Evolutionary conservation across 2,329 filamentous ascomycete species (phyloP), one percentile per base, ranked within the genome.

Genomic region (Pseudocercospora musae): DNA sequence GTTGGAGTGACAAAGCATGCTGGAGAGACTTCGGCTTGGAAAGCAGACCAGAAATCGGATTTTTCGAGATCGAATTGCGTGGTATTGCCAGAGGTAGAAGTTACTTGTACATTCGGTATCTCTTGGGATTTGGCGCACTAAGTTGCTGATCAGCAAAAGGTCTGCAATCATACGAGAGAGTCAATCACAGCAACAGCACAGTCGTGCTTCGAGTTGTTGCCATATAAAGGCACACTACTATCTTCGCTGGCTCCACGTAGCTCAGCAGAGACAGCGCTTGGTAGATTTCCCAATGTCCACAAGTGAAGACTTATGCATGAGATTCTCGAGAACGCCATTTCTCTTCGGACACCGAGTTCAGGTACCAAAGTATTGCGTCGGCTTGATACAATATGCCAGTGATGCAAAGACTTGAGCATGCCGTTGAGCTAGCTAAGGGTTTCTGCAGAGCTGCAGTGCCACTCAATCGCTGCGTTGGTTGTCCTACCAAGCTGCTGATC

Each of bases 1-100:
- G 42, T 33, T 4, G 66, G 66, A 20, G 46, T 31, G n/a, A 69
- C 48, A 54, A 66, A 65, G 54, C 67, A 69, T 15, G 58, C 52
- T 2, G 67, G 67, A 23, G 25, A 29, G 29, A 62, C 59, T 10
- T 59, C 46, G 21, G 52, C 21, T 31, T 69, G 63, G 23, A 64
- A 63, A 5, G 49, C 33, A 10, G 61, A 58, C 63, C 64, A 69
- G 58, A 63, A 69, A 55, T 48, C 49, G 11, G 55, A 27, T 37
- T 62, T 31, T 15, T 33, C 18, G 55, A 37, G 10, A 40, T 27
- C 21, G 48, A 59, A 64, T 25, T 29, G 42, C 31, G 42, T 57
- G 9, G 53, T 57, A 29, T 63, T 60, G 20, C 15, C 20, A n/a
- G 25, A 27, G 13, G 25, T 15, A 8, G 48, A 27, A 3, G 25